Conservation (phyloP, 768 basidiomycete species). For the Phaffia tasmanica region DNA sequence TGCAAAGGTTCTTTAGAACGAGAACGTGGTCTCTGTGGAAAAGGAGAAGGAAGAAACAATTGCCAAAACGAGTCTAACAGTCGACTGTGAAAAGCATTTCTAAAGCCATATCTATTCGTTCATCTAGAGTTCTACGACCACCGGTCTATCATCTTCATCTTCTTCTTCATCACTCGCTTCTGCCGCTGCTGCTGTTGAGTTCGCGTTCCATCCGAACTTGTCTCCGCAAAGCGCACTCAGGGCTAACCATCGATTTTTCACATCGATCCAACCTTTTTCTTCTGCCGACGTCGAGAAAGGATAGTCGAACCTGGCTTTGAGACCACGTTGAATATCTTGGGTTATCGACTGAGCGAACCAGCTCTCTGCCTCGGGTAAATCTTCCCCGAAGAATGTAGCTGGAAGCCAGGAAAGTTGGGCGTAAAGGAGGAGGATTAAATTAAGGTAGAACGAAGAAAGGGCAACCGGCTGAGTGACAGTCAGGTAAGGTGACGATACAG, state of each 20-base stretch:
- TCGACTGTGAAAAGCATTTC: too few relatives aligned
- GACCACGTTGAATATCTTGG: background rate
- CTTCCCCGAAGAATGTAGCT: slow-evolving; percentile 5
- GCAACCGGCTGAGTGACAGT: background rate
- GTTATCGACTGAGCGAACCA: slow-evolving; percentile 2
- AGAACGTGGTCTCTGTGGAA: too few relatives aligned
- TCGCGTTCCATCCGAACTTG: slow-evolving; percentile 15
- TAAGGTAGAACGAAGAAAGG: slow-evolving; percentile 6
- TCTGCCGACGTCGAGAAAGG: background rate
- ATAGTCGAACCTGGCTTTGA: background rate
- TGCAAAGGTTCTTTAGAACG: too few relatives aligned
- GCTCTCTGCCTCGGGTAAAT: slow-evolving; percentile 19
- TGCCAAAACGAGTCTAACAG: too few relatives aligned
- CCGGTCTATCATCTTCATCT: slow-evolving; percentile 20
- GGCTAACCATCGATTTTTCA: background rate
- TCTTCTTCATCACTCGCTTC: slow-evolving; percentile 11
- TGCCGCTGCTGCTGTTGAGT: background rate
- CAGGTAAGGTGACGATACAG: background rate
- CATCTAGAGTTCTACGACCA: slow-evolving; percentile 13
- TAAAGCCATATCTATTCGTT: background rate
- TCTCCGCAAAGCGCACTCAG: slow-evolving; percentile 1
- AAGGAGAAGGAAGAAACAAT: too few relatives aligned
- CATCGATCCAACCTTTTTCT: background rate
- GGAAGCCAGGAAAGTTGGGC: slow-evolving; percentile 13
- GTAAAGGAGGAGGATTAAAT: slow-evolving; percentile 1